Evolutionary conservation across 805 yeast species (phyloP), one percentile per base, ranked within the genome.

Genomic region (Kuraishia molischiana): DNA sequence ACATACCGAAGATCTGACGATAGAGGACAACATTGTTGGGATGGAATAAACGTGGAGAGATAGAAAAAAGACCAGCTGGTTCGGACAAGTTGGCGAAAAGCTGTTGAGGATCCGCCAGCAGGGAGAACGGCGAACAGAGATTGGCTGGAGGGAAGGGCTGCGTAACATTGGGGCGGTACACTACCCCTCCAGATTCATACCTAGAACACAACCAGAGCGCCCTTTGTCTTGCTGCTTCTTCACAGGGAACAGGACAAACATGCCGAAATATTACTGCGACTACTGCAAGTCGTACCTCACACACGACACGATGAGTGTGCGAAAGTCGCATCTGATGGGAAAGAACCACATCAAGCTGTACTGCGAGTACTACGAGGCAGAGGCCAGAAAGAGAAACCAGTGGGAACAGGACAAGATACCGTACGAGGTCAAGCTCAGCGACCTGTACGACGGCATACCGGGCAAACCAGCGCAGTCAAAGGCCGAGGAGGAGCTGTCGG

Each of bases 251-350:
- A n/a, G n/a, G n/a, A n/a, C n/a, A n/a, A n/a, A 30, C 13, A 77
- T 80, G 87, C 80, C 77, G 3, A 72, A 79, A 44, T 83, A 79
- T 55, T 82, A 79, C 59, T 86, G 95, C 58, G 92, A 82, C 47
- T 86, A 85, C 54, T 86, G 95, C 54, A 77, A 77, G 51, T 75
- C 86, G 15, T 80, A 81, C 49, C 62, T 87, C 41, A 86, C 95
- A 1, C 95, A 86, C 54, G 95, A 85, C 57, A 81, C 92, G n/a
- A 64, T 76, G 48, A 81, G 92, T 60, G 95, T 86, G 38, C 61
- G 95, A 18, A 79, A 81, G 50, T 77, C 86, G 31, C 96, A 86
- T 57, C 56, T 83, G 31, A 62, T 70, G 29, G 96, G 96, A 8
- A 75, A 73, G 48, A 79, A 83, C 55, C 96, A 86, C 56, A 64